These are phyloP conservation scores for Naganishia vishniacii DNA, from an alignment of 768 basidiomycete species.

Conservation along the genomic window DNA sequence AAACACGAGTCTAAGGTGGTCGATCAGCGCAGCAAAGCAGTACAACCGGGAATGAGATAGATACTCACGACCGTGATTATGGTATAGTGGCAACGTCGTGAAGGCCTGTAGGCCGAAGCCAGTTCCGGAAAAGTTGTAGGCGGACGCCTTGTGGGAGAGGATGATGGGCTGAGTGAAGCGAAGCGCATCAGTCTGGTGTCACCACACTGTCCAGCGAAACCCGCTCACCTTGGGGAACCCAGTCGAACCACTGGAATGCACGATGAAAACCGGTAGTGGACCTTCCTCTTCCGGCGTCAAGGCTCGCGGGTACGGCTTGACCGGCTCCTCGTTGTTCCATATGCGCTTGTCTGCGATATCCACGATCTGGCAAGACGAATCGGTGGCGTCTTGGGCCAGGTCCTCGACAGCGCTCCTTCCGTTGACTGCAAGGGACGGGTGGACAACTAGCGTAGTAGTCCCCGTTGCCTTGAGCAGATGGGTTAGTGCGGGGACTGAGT, in stretches of 20 bases:
- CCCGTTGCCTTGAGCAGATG: slow-evolving; percentile 21
- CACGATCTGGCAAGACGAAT: slow-evolving; percentile 4
- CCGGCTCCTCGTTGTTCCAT: slow-evolving; percentile 4
- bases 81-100: slow-evolving; percentile 52
- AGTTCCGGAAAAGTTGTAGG: slow-evolving; percentile 49
- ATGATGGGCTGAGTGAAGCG: slow-evolving; percentile 49
- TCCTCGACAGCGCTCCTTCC: not conserved
- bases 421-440: not conserved
- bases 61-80: slow-evolving; percentile 45
- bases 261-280: slow-evolving; percentile 48
- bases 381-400: slow-evolving; percentile 16
- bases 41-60: not conserved
- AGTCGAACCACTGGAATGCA: slow-evolving; percentile 53
- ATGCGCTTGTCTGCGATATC: slow-evolving; percentile 1
- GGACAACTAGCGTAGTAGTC: slow-evolving; percentile 5
- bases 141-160: slow-evolving; percentile 50
- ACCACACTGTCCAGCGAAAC: not conserved
- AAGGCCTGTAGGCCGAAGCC: slow-evolving; percentile 48
- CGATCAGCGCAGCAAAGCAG: not conserved
- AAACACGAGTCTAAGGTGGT: slow-evolving; percentile 43
- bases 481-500: not conserved
- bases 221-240: slow-evolving; percentile 50
- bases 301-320: slow-evolving; percentile 26
- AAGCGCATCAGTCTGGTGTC: not conserved
- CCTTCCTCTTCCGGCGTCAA: slow-evolving; percentile 49